Percentiles rank a stretch among this genome's conserved stretches.
Conservation (phyloP, 176 grass and related monocot species). For the Lolium multiflorum region DNA sequence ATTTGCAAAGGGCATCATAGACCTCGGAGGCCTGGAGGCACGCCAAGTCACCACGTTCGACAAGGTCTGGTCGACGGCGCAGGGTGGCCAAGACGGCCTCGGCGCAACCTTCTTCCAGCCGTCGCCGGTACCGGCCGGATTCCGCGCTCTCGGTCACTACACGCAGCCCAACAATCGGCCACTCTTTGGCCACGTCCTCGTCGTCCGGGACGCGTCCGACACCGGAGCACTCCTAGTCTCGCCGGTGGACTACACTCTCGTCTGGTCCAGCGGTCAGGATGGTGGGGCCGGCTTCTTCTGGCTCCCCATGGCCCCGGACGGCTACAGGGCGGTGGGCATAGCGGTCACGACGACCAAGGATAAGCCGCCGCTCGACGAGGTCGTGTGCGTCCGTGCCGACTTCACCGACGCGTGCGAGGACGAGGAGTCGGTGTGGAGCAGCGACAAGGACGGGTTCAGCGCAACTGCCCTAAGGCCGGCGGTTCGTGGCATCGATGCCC, state of each 20-base stretch:
- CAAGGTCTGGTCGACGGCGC: slow-evolving; percentile 68
- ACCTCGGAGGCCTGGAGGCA: slow-evolving; percentile 65
- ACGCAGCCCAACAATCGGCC: slow-evolving; percentile 72
- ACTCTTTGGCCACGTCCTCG: slow-evolving; percentile 69
- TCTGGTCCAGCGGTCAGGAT: slow-evolving; percentile 80
- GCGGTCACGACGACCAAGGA: slow-evolving; percentile 54
- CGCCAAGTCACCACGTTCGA: slow-evolving; percentile 59
- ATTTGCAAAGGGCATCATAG: slow-evolving; percentile 67
- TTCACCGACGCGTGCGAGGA: slow-evolving; percentile 68
- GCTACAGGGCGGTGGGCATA: slow-evolving; percentile 58
- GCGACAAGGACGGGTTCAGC: slow-evolving; percentile 60
- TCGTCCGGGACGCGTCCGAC: slow-evolving; percentile 41
- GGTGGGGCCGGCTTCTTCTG: slow-evolving; percentile 69
- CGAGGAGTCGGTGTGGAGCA: slow-evolving; percentile 55
- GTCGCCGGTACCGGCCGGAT: slow-evolving; percentile 53
- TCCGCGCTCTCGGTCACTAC: slow-evolving; percentile 70
- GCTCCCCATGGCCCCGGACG: slow-evolving; percentile 55
- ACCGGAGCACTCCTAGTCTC: slow-evolving; percentile 34
- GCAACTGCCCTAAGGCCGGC: slow-evolving; percentile 49
- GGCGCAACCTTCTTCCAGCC: slow-evolving; percentile 79
- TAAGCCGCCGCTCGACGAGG: slow-evolving; percentile 61
- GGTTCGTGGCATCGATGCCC: slow-evolving; percentile 53
- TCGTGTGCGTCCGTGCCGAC: slow-evolving; percentile 71
- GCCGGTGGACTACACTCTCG: slow-evolving; percentile 60
- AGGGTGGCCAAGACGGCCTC: slow-evolving; percentile 61